Percentiles rank a stretch among this genome's conserved stretches.
Conservation (phyloP, 169 alveolate species). For the Sarcocystis neurona region DNA sequence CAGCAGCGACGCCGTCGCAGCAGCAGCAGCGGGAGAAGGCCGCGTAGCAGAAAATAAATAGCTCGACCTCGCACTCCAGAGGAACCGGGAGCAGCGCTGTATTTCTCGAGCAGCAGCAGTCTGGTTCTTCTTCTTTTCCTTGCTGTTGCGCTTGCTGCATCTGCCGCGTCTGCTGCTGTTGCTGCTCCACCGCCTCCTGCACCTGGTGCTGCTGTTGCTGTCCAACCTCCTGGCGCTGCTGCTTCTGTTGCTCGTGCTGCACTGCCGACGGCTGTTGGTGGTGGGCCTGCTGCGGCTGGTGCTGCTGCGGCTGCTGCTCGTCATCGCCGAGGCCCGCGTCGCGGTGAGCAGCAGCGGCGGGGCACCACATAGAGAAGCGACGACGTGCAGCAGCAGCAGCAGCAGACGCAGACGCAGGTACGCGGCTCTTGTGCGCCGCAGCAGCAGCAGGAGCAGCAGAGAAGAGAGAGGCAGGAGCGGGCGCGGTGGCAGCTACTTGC, state of each 20-base stretch:
- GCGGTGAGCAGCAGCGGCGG: too few species aligned
- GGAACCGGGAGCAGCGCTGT: slow-evolving; percentile 9
- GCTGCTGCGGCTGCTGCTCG: slow-evolving; percentile 38
- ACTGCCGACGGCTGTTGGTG: slow-evolving; percentile 12
- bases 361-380: too few species aligned
- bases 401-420: too few species aligned
- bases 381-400: too few species aligned
- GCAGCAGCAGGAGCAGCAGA: too few species aligned
- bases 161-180: not conserved
- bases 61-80: slow-evolving; percentile 58
- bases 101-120: not conserved
- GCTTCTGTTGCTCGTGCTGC: not conserved
- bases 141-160: not conserved
- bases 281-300: slow-evolving; percentile 4
- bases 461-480: too few species aligned
- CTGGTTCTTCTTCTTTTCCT: not conserved
- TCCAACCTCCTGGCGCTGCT: not conserved
- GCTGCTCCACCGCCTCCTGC: not conserved
- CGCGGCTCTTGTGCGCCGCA: too few species aligned
- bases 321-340: too few species aligned
- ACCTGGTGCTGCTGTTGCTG: not conserved
- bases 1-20: slow-evolving; percentile 50
- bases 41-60: slow-evolving; percentile 39
- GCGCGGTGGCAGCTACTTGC: too few species aligned
- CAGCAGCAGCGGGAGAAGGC: slow-evolving; percentile 52